Conservation (phyloP, 352 stramenopile species). For the Pythium vanterpoolii region DNA sequence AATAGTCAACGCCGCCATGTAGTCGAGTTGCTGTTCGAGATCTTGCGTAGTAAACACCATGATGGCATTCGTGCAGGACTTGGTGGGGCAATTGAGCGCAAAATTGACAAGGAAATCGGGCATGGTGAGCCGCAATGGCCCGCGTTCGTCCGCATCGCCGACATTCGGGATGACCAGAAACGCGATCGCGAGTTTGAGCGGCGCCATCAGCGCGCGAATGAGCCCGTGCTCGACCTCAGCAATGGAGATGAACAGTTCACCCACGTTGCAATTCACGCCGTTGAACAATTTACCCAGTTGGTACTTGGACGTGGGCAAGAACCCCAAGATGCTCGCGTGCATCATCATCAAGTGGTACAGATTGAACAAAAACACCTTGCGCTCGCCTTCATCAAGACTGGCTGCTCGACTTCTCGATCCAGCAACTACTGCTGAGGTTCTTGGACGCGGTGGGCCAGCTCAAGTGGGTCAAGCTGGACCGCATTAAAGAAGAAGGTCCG, state of each 20-base stretch:
- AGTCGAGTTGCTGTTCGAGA: constrained; percentile 53
- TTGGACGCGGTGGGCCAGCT: no score
- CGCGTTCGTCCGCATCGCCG: constrained; percentile 25
- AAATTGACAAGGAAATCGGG: constrained; percentile 57
- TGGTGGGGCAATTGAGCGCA: constrained; percentile 57
- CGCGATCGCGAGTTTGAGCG: constrained; percentile 35
- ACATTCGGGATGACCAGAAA: constrained; percentile 44
- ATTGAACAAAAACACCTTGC: constrained; percentile 56
- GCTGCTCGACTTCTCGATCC: no score
- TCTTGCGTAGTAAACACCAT: constrained; percentile 59
- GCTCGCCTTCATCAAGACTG: constrained; percentile 22
- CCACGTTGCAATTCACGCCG: constrained; percentile 42
- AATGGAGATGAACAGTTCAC: constrained; percentile 39
- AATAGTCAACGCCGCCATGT: constrained; percentile 26
- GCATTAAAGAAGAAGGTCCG: no score
- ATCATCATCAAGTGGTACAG: constrained; percentile 52
- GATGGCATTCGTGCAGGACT: constrained; percentile 36
- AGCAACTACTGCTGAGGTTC: no score
- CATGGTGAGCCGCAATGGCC: constrained; percentile 24
- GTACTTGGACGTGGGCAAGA: constrained; percentile 42
- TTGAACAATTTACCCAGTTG: constrained; percentile 67
- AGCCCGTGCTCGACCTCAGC: constrained; percentile 59
- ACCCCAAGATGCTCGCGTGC: constrained; percentile 37
- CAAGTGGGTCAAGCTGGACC: no score
- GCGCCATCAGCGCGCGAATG: constrained; percentile 37